phyloP scores from a whole-genome alignment of 371 early-diverging fungal genomes.

The Syncephalis fuscata region DNA sequence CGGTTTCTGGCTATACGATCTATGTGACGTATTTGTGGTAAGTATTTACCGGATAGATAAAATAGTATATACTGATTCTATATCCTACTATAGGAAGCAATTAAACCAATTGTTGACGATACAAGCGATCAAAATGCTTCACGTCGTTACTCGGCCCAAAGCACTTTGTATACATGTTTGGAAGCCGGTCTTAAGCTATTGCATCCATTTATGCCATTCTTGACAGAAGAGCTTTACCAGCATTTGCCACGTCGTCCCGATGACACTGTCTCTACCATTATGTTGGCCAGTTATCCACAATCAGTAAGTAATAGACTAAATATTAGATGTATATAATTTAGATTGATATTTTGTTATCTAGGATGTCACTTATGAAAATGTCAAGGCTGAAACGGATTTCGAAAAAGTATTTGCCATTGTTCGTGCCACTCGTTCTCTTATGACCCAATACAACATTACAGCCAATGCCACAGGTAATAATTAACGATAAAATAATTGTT shows the following conservation, averaged over 20 bases:
- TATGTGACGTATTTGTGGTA: slow-evolving; percentile 98
- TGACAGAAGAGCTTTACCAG: slow-evolving; percentile 98
- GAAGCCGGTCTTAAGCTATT: slow-evolving; percentile 84
- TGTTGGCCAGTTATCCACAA: slow-evolving; percentile 43
- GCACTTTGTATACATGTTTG: slow-evolving; percentile 85
- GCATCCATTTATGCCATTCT: slow-evolving; percentile 99
- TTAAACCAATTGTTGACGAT: slow-evolving; percentile 65
- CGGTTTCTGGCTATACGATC: slow-evolving; percentile 92
- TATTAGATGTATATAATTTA: not conserved
- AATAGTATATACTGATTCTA: slow-evolving; percentile 2
- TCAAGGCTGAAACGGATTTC: slow-evolving; percentile 54
- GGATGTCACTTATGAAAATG: slow-evolving; percentile 23
- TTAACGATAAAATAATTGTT: too few relatives aligned
- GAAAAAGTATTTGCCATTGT: slow-evolving; percentile 60
- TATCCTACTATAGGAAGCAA: too few relatives aligned
- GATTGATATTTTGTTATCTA: slow-evolving; percentile 3
- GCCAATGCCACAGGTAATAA: not conserved
- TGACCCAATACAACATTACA: slow-evolving; percentile 41
- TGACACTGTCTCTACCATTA: slow-evolving; percentile 38
- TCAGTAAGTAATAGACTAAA: slow-evolving; percentile 3
- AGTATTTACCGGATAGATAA: slow-evolving; percentile 16
- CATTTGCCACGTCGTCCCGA: slow-evolving; percentile 60
- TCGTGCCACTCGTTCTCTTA: slow-evolving; percentile 57
- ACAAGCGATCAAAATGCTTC: slow-evolving; percentile 20
- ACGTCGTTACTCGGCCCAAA: slow-evolving; percentile 45